Evolutionary conservation across 108 stramenopile species (phyloP).

Genomic region (Pseudonitzschia delicatissima): DNA sequence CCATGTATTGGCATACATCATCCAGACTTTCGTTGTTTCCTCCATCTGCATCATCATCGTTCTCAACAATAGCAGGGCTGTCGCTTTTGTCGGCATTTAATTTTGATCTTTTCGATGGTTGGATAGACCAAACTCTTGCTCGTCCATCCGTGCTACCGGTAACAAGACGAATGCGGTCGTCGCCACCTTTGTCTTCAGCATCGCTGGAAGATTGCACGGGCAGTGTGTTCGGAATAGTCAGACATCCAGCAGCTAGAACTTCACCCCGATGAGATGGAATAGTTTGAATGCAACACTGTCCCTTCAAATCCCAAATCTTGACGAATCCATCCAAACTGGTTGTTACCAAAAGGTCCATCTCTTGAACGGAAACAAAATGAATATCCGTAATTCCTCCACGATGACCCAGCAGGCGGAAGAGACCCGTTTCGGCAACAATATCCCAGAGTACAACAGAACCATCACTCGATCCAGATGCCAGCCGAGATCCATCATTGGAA

Average conservation of each 20-base stretch:
- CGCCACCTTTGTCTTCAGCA: slow-evolving; percentile 22
- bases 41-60: slow-evolving; percentile 15
- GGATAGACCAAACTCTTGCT: slow-evolving; percentile 74
- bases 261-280: slow-evolving; percentile 89
- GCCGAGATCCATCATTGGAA: slow-evolving; percentile 29
- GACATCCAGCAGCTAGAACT: slow-evolving; percentile 58
- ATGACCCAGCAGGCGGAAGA: slow-evolving; percentile 91
- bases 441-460: slow-evolving; percentile 96
- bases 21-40: slow-evolving; percentile 35
- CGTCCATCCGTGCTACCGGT: slow-evolving; percentile 90
- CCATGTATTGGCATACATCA: slow-evolving; percentile 72
- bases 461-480: slow-evolving; percentile 85
- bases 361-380: slow-evolving; percentile 50
- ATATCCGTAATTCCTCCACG: slow-evolving; percentile 88
- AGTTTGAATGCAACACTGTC: slow-evolving; percentile 95
- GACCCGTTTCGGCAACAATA: slow-evolving; percentile 87
- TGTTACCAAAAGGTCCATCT: slow-evolving; percentile 70
- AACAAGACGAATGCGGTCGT: slow-evolving; percentile 61
- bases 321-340: slow-evolving; percentile 93
- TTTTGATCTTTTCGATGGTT: slow-evolving; percentile 14
- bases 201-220: slow-evolving; percentile 10
- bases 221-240: slow-evolving; percentile 22
- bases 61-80: slow-evolving; percentile 1
- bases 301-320: slow-evolving; percentile 97
- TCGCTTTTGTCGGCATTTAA: background rate